A percentile compares a stretch with the other conserved stretches of the same genome.
Conservation (phyloP, 805 yeast genomes). For the Priceomyces fermenticarens region DNA sequence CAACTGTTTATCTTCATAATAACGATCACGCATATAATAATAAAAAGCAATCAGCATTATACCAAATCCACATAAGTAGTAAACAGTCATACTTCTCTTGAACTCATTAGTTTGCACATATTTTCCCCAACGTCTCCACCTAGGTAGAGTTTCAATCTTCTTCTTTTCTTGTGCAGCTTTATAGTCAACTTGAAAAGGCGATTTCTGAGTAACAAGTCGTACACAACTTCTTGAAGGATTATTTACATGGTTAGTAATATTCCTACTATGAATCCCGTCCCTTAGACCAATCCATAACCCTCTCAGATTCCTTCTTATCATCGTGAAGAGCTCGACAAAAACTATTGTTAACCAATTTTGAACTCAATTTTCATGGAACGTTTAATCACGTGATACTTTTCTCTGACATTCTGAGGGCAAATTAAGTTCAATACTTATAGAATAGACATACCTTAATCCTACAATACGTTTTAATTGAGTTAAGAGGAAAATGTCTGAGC, state of each 20-base stretch:
- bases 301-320: no score
- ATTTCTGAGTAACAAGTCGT: slow-evolving; percentile 9
- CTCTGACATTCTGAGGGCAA: slow-evolving; percentile 4
- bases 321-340: no score
- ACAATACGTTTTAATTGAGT: not conserved
- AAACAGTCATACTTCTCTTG: slow-evolving; percentile 56
- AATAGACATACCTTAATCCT: not conserved
- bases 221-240: no score
- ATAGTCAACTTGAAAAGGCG: slow-evolving; percentile 36
- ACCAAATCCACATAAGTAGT: slow-evolving; percentile 58
- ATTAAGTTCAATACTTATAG: not conserved
- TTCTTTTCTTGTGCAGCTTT: slow-evolving; percentile 25
- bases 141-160: slow-evolving; percentile 28
- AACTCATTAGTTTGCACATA: slow-evolving; percentile 52
- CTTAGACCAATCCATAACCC: no score
- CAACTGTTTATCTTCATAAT: slow-evolving; percentile 61
- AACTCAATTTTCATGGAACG: not conserved
- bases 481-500: slow-evolving; percentile 16
- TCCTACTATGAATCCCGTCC: no score
- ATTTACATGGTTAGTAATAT: no score
- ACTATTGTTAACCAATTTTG: not conserved
- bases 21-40: slow-evolving; percentile 64
- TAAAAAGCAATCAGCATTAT: slow-evolving; percentile 57
- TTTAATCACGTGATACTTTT: no score
- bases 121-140: slow-evolving; percentile 38